Percentiles rank a stretch among this genome's conserved stretches.
Conservation (phyloP, 2,329 filamentous ascomycete genomes). For the Colletotrichum kahawae region DNA sequence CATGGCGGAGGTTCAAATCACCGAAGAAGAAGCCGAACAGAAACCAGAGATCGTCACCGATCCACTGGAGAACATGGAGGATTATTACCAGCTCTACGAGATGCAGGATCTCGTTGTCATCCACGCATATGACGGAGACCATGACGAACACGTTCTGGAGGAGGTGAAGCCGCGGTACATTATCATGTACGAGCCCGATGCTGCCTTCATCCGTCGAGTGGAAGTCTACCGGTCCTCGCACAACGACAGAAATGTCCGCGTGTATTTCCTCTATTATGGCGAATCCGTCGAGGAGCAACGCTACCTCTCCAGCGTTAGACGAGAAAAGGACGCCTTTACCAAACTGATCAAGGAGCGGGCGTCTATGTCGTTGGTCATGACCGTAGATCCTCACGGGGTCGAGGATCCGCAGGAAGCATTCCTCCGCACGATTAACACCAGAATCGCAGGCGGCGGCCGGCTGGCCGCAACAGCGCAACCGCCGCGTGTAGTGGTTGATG, state of each 20-base stretch:
- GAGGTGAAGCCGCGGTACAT: constrained; percentile 93
- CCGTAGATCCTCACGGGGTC: constrained; percentile 68
- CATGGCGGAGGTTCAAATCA: constrained; percentile 83
- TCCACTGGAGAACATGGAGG: constrained; percentile 87
- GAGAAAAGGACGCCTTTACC: constrained; percentile 96
- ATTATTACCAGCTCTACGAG: constrained; percentile 89
- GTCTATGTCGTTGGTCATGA: constrained; percentile 89
- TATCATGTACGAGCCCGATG: constrained; percentile 98
- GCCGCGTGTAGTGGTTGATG: constrained; percentile 90
- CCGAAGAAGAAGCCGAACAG: constrained; percentile 74
- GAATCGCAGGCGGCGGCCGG: constrained; percentile 91
- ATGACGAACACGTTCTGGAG: constrained; percentile 95
- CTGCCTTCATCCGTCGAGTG: constrained; percentile 90
- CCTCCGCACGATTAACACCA: constrained; percentile 92
- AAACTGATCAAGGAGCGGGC: constrained; percentile 93
- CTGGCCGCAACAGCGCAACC: constrained; percentile 84
- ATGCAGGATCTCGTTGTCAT: constrained; percentile 88
- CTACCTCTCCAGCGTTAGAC: constrained; percentile 86
- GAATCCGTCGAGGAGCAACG: constrained; percentile 95
- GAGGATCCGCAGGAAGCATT: constrained; percentile 91
- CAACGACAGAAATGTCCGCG: constrained; percentile 83
- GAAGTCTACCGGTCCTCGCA: constrained; percentile 97
- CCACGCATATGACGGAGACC: constrained; percentile 93
- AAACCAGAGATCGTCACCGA: constrained; percentile 79
- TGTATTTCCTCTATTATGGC: constrained; percentile 97